A percentile compares a stretch with the other conserved stretches of the same genome.
phyloP scores from a whole-genome alignment of 805 yeast genomes.

The Metschnikowia corniflorae region DNA sequence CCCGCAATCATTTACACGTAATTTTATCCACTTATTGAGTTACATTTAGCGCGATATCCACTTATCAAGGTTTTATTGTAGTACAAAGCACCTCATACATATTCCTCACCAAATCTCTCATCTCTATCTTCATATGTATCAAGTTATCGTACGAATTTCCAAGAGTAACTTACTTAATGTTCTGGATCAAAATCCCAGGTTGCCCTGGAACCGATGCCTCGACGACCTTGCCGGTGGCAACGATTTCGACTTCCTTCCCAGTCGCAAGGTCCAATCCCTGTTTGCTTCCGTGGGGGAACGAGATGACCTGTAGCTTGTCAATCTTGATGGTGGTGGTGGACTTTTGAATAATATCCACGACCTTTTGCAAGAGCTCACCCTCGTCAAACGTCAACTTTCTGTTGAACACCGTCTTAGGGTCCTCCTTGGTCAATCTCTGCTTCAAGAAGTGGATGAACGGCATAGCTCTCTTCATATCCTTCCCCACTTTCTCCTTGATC shows the following conservation, averaged over 20 bases:
- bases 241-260: slow-evolving; percentile 66
- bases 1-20: too few relatives aligned
- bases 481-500: slow-evolving; percentile 65
- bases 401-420: slow-evolving; percentile 79
- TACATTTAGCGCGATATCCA: too few relatives aligned
- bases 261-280: slow-evolving; percentile 64
- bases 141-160: too few relatives aligned
- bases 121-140: too few relatives aligned
- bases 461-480: slow-evolving; percentile 97
- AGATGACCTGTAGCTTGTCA: slow-evolving; percentile 54
- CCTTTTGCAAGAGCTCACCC: slow-evolving; percentile 56
- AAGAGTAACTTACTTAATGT: slow-evolving; percentile 44
- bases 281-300: slow-evolving; percentile 59
- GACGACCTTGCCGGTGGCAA: slow-evolving; percentile 61
- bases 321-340: slow-evolving; percentile 58
- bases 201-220: slow-evolving; percentile 89
- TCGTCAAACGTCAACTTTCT: slow-evolving; percentile 86
- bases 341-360: slow-evolving; percentile 53
- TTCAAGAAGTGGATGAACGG: slow-evolving; percentile 88
- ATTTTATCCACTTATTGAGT: too few relatives aligned
- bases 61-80: too few relatives aligned
- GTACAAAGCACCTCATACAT: too few relatives aligned
- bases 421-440: slow-evolving; percentile 67
- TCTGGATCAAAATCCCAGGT: slow-evolving; percentile 80
- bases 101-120: too few relatives aligned